Conservation (phyloP, 1,284 basidiomycete genomes). For the Thelephora terrestris region DNA sequence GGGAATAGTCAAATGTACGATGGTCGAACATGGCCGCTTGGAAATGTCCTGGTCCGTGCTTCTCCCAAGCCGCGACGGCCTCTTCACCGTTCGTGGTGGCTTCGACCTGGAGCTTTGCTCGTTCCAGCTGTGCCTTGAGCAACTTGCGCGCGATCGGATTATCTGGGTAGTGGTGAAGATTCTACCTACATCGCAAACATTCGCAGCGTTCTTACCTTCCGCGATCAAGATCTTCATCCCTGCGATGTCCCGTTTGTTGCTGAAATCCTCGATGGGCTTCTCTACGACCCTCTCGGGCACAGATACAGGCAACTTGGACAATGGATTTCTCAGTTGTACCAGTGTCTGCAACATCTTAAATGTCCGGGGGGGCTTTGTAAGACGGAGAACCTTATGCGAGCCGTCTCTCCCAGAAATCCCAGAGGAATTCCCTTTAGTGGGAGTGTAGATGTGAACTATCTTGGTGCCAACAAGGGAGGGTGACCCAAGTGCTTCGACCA, state of each 20-base stretch:
- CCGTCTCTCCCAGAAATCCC: slow-evolving; percentile 36
- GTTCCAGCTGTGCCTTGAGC: slow-evolving; percentile 53
- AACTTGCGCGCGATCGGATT: slow-evolving; percentile 60
- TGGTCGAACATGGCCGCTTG: slow-evolving; percentile 63
- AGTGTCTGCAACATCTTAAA: slow-evolving; percentile 50
- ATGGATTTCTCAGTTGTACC: slow-evolving; percentile 46
- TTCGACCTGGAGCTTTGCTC: slow-evolving; percentile 45
- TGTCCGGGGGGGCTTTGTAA: slow-evolving; percentile 60
- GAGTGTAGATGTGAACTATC: slow-evolving; percentile 61
- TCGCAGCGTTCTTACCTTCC: slow-evolving; percentile 35
- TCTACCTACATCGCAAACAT: not conserved
- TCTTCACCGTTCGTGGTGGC: slow-evolving; percentile 60
- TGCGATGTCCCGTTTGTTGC: slow-evolving; percentile 45
- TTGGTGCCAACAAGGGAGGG: slow-evolving; percentile 41
- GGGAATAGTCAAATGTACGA: slow-evolving; percentile 31
- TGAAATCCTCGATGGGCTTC: slow-evolving; percentile 36
- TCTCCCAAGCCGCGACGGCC: slow-evolving; percentile 58
- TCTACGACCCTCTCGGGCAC: slow-evolving; percentile 27
- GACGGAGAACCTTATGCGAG: slow-evolving; percentile 44
- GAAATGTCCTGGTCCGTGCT: slow-evolving; percentile 56
- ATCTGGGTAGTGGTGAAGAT: slow-evolving; percentile 27
- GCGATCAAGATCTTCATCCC: slow-evolving; percentile 48
- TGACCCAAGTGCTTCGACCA: slow-evolving; percentile 31
- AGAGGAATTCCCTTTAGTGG: slow-evolving; percentile 43
- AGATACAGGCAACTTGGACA: slow-evolving; percentile 28